A percentile compares a stretch with the other conserved stretches of the same genome.
phyloP scores from a whole-genome alignment of 2,329 filamentous ascomycete species.

The Diaporthe ampelina region DNA sequence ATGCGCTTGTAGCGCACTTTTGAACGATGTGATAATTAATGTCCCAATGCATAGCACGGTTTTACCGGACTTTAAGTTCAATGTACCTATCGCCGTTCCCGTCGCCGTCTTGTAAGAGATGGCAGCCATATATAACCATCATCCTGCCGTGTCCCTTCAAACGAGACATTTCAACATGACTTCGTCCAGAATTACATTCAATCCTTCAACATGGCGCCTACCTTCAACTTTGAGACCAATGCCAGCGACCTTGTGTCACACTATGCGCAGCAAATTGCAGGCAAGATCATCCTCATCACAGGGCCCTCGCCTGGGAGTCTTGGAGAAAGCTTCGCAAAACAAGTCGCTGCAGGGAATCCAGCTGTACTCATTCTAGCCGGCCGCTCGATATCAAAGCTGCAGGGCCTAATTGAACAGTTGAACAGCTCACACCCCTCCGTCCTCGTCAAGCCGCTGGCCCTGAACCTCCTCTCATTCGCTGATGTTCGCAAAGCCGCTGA shows the following conservation, averaged over 20 bases:
- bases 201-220: background rate
- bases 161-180: too few relatives aligned
- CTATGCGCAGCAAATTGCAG: background rate
- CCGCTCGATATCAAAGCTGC: background rate
- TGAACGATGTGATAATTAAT: background rate
- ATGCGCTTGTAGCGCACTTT: too few relatives aligned
- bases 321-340: background rate
- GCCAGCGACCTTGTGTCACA: slow-evolving; percentile 15
- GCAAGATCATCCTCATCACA: background rate
- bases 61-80: background rate
- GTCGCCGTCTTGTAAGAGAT: too few relatives aligned
- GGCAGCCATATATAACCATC: background rate
- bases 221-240: background rate
- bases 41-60: background rate
- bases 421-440: background rate
- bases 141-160: too few relatives aligned
- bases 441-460: background rate
- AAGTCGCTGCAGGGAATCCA: slow-evolving; percentile 14
- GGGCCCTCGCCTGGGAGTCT: slow-evolving; percentile 4
- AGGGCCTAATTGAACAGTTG: background rate
- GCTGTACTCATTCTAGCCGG: slow-evolving; percentile 23
- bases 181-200: background rate
- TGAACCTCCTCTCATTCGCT: slow-evolving; percentile 22
- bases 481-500: slow-evolving; percentile 23
- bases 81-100: background rate